A percentile compares a stretch with the other conserved stretches of the same genome.
Conservation (phyloP, 108 stramenopile species). For the Cyclotella kingstonii region DNA sequence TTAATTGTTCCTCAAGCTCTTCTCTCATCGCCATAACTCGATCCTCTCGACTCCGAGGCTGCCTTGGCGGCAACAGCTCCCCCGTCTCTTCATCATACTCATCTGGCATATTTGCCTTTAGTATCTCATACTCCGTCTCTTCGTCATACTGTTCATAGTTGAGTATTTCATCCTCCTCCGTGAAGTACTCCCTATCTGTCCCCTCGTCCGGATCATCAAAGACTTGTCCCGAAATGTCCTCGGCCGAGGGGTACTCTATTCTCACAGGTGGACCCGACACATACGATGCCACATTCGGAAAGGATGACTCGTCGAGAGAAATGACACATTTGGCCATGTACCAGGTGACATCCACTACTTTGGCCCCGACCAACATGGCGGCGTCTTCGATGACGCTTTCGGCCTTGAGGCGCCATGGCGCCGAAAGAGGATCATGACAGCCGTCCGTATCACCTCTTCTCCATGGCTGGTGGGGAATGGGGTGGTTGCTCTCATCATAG, state of each 20-base stretch:
- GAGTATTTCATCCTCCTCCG: constrained; percentile 52
- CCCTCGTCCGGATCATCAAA: constrained; percentile 66
- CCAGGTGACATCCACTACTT: constrained; percentile 80
- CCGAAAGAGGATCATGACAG: constrained; percentile 77
- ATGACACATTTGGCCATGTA: constrained; percentile 66
- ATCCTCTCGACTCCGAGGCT: constrained; percentile 26
- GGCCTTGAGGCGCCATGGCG: constrained; percentile 69
- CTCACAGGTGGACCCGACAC: constrained; percentile 55
- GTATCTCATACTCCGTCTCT: constrained; percentile 50
- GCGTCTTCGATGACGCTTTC: constrained; percentile 64
- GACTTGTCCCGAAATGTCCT: constrained; percentile 45
- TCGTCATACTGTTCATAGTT: constrained; percentile 59
- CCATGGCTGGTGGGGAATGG: constrained; percentile 84
- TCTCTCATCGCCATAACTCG: constrained; percentile 18
- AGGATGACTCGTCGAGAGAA: constrained; percentile 45
- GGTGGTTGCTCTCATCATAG: constrained; percentile 44
- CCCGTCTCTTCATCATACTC: constrained; percentile 43
- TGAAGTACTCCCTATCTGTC: constrained; percentile 44
- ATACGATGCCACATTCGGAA: constrained; percentile 28
- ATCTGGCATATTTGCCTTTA: constrained; percentile 32
- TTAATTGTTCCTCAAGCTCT: constrained; percentile 9
- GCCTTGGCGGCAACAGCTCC: constrained; percentile 13
- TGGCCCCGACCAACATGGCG: constrained; percentile 49
- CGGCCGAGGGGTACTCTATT: constrained; percentile 43
- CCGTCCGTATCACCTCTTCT: constrained; percentile 74